A percentile compares a stretch with the other conserved stretches of the same genome.
phyloP scores from a whole-genome alignment of 345 rosid species.

The Brassica carinata region DNA sequence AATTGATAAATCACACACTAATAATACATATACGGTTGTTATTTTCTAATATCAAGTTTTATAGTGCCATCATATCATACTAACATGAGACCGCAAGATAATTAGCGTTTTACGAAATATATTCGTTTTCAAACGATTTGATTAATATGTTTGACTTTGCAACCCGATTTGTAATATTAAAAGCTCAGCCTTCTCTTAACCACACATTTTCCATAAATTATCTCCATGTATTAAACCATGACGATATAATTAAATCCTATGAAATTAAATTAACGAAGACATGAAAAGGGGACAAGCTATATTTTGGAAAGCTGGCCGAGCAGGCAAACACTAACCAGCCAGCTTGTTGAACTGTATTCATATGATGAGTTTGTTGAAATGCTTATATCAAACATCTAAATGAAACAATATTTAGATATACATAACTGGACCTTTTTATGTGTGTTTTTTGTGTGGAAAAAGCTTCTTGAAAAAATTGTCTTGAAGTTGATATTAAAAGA shows the following conservation, averaged over 20 bases:
- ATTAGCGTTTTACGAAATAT: background rate
- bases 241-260: background rate
- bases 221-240: background rate
- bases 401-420: too few species aligned
- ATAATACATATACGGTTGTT: background rate
- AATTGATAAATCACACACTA: background rate
- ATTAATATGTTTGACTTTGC: slow-evolving; percentile 24
- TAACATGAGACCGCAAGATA: too few species aligned
- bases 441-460: too few species aligned
- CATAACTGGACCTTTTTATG: too few species aligned
- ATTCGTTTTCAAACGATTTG: slow-evolving; percentile 15
- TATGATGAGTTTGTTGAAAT: slow-evolving; percentile 8
- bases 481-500: too few species aligned
- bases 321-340: background rate
- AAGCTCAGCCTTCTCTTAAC: slow-evolving; percentile 4
- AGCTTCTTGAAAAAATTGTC: too few species aligned
- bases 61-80: background rate
- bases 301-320: background rate
- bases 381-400: background rate
- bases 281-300: background rate
- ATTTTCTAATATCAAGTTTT: background rate
- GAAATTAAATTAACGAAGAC: background rate
- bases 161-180: background rate
- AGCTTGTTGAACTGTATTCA: background rate
- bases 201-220: slow-evolving; percentile 19